Evolutionary conservation across 2,329 filamentous ascomycete genomes (phyloP).

Genomic region (Metarhizium album): DNA sequence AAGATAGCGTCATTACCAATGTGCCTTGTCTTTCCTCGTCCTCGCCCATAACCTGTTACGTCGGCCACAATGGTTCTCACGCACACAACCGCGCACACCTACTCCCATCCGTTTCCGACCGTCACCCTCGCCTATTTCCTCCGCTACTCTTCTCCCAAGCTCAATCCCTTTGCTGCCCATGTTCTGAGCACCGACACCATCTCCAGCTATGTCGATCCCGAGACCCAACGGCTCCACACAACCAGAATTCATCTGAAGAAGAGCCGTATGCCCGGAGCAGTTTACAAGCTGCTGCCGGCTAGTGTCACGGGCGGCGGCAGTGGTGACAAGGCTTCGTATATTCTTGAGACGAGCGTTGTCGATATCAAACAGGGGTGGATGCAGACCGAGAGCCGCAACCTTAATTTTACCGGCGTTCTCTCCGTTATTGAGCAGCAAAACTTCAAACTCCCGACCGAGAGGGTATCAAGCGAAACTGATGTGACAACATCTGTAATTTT

Average conservation of each 20-base stretch:
- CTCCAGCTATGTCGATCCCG: slow-evolving; percentile 58
- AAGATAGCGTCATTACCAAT: slow-evolving; percentile 9
- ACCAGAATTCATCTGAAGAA: slow-evolving; percentile 74
- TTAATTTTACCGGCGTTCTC: slow-evolving; percentile 73
- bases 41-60: background rate
- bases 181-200: slow-evolving; percentile 79
- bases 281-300: slow-evolving; percentile 64
- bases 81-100: slow-evolving; percentile 57
- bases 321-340: slow-evolving; percentile 63
- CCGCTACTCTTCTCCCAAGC: slow-evolving; percentile 60
- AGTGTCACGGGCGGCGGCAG: slow-evolving; percentile 54
- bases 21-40: background rate
- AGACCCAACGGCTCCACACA: slow-evolving; percentile 65
- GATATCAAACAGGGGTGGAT: slow-evolving; percentile 76
- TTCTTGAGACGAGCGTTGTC: slow-evolving; percentile 69
- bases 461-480: slow-evolving; percentile 38
- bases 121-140: slow-evolving; percentile 85
- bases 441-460: slow-evolving; percentile 38
- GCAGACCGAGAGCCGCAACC: slow-evolving; percentile 68
- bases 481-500: slow-evolving; percentile 68
- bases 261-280: slow-evolving; percentile 62
- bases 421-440: slow-evolving; percentile 67
- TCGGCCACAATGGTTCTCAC: slow-evolving; percentile 47
- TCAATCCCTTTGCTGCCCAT: slow-evolving; percentile 72
- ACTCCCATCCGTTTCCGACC: slow-evolving; percentile 73